Percentiles rank a stretch among this genome's conserved stretches.
These are phyloP conservation scores for Claviceps digitariae DNA, from an alignment of 2,329 filamentous ascomycete genomes.

Conservation along the genomic window DNA sequence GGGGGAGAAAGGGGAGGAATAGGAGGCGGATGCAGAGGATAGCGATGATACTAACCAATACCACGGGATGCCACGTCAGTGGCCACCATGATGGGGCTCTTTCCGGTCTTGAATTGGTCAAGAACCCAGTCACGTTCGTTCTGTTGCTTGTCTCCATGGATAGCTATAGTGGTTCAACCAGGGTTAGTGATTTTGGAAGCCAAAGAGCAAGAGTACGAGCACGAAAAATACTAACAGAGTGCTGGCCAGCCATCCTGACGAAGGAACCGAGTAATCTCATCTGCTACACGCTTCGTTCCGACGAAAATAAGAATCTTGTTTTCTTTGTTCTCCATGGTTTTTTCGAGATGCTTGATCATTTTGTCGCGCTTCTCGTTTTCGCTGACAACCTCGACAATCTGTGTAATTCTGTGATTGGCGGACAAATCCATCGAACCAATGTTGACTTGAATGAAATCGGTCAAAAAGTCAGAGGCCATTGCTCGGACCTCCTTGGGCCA, in stretches of 20 bases:
- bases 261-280: conserved; percentile 94
- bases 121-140: conserved; percentile 99
- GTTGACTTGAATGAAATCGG: conserved; percentile 97
- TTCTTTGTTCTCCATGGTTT: conserved; percentile 90
- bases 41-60: conserved; percentile 84
- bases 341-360: conserved; percentile 96
- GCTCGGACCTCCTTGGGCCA: conserved; percentile 98
- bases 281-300: conserved; percentile 85
- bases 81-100: conserved; percentile 99
- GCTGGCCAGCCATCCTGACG: conserved; percentile 97
- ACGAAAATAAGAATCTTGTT: conserved; percentile 97
- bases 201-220: conserved; percentile 20
- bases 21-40: neutral
- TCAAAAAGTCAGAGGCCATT: conserved; percentile 78
- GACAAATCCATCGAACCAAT: conserved; percentile 92
- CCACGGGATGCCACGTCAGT: conserved; percentile 99
- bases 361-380: conserved; percentile 96
- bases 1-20: conserved; percentile 22
- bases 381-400: conserved; percentile 90
- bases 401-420: conserved; percentile 94
- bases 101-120: conserved; percentile 98
- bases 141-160: conserved; percentile 98
- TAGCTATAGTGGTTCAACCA: conserved; percentile 44
- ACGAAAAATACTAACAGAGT: conserved; percentile 54
- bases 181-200: conserved; percentile 18